A percentile compares a stretch with the other conserved stretches of the same genome.
Conservation (phyloP, 2,329 filamentous ascomycete genomes). For the Hypoxylon sp. region DNA sequence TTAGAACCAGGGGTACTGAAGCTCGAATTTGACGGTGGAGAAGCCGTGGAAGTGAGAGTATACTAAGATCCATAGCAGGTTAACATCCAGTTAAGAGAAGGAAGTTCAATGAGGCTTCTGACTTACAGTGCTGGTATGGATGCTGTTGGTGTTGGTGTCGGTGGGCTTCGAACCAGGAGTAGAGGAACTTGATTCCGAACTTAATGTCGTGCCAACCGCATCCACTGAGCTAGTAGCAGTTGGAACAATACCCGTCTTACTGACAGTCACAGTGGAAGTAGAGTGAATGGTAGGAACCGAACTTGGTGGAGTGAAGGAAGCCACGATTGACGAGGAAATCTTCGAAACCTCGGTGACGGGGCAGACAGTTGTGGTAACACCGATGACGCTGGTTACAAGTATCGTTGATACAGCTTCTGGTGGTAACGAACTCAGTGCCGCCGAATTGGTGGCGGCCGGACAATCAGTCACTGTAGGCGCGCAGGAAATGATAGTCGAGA, state of each 20-base stretch:
- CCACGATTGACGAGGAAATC: slow-evolving; percentile 50
- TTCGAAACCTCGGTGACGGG: slow-evolving; percentile 48
- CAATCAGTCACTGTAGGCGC: slow-evolving; percentile 51
- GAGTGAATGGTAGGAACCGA: slow-evolving; percentile 13
- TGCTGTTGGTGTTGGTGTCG: slow-evolving; percentile 34
- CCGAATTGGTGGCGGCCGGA: slow-evolving; percentile 47
- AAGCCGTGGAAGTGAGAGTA: slow-evolving; percentile 15
- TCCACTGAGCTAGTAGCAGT: slow-evolving; percentile 24
- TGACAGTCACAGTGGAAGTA: slow-evolving; percentile 18
- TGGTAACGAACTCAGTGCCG: slow-evolving; percentile 45
- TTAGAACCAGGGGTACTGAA: slow-evolving; percentile 11
- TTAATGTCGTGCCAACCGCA: slow-evolving; percentile 6
- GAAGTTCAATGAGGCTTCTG: not conserved
- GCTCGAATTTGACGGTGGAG: slow-evolving; percentile 7
- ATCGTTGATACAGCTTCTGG: slow-evolving; percentile 49
- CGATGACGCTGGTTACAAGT: slow-evolving; percentile 49
- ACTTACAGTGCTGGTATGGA: slow-evolving; percentile 37
- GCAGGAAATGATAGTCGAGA: slow-evolving; percentile 51
- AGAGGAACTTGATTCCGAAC: not conserved
- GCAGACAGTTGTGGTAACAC: slow-evolving; percentile 52
- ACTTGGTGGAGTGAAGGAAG: slow-evolving; percentile 41
- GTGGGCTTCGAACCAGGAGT: slow-evolving; percentile 29
- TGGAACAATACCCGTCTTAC: slow-evolving; percentile 16
- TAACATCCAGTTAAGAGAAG: slow-evolving; percentile 8
- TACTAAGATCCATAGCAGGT: slow-evolving; percentile 23